These are phyloP conservation scores for Diatrype stigma DNA, from an alignment of 2,329 filamentous ascomycete genomes.

Conservation along the genomic window DNA sequence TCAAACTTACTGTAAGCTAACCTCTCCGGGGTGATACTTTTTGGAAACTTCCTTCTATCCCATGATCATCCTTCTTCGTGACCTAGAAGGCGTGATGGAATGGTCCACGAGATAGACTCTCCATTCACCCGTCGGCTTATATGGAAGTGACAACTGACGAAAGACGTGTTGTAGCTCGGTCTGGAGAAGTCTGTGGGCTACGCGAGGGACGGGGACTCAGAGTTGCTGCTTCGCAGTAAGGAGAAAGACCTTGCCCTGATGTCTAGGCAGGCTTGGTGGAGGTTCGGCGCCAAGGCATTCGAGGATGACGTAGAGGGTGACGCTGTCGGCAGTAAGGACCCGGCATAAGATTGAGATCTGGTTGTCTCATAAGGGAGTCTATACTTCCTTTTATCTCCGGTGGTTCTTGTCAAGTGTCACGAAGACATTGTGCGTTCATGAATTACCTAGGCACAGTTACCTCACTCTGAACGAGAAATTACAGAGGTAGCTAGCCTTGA, in stretches of 20 bases:
- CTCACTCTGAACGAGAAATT: no score
- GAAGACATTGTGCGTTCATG: no score
- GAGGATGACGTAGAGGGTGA: slow-evolving; percentile 26
- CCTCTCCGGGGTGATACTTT: not conserved
- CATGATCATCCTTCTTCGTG: no score
- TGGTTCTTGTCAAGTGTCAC: no score
- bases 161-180: slow-evolving; percentile 25
- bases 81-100: no score
- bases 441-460: no score
- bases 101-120: no score
- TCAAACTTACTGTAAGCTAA: slow-evolving; percentile 41
- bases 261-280: slow-evolving; percentile 37
- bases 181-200: slow-evolving; percentile 38
- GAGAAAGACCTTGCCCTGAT: slow-evolving; percentile 42
- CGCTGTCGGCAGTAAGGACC: not conserved
- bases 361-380: not conserved
- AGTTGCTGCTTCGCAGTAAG: slow-evolving; percentile 37
- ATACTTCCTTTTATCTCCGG: no score
- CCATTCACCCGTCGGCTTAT: not conserved
- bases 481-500: no score
- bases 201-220: slow-evolving; percentile 38
- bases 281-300: slow-evolving; percentile 42
- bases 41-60: not conserved
- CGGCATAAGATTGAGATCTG: not conserved
- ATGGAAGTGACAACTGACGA: slow-evolving; percentile 3